Percentiles rank a stretch among this genome's conserved stretches.
Evolutionary conservation across 1,284 basidiomycete species (phyloP).

Genomic region (Microbotryum scabiosae): DNA sequence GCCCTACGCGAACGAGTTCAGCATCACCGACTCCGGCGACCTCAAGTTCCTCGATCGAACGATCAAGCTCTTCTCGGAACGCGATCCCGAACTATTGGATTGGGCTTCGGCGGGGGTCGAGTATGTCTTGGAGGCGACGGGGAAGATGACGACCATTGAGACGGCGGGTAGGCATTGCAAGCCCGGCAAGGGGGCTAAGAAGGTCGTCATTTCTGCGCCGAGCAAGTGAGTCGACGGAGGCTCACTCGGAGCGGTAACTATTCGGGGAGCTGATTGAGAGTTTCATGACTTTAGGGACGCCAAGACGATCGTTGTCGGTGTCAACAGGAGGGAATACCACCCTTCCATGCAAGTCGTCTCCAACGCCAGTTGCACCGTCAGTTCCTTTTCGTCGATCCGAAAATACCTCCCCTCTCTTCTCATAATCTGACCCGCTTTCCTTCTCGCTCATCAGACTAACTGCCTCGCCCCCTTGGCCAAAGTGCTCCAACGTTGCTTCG

Average conservation of each 20-base stretch:
- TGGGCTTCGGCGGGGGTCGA: constrained; percentile 41
- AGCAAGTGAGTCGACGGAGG: constrained; percentile 37
- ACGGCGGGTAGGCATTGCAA: constrained; percentile 19
- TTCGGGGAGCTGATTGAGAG: neutral
- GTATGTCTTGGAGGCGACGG: constrained; percentile 41
- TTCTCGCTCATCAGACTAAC: constrained; percentile 37
- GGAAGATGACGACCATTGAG: constrained; percentile 40
- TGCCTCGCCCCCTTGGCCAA: constrained; percentile 43
- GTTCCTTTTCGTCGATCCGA: constrained; percentile 6
- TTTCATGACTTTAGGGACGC: neutral
- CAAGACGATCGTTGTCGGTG: constrained; percentile 40
- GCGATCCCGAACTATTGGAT: constrained; percentile 40
- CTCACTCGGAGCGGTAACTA: too few relatives aligned
- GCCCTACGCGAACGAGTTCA: constrained; percentile 33
- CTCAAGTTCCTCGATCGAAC: constrained; percentile 38
- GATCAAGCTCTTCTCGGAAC: constrained; percentile 41
- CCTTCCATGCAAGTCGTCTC: constrained; percentile 39
- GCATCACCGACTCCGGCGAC: constrained; percentile 35
- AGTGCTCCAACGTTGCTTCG: constrained; percentile 40
- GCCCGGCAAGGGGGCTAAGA: constrained; percentile 39
- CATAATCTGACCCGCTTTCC: too few relatives aligned
- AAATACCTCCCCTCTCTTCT: neutral
- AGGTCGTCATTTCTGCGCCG: constrained; percentile 43
- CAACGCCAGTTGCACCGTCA: constrained; percentile 43
- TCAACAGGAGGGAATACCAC: constrained; percentile 40